These are phyloP conservation scores for Fusarium aywerte DNA, from an alignment of 2,329 filamentous ascomycete genomes.

Conservation along the genomic window DNA sequence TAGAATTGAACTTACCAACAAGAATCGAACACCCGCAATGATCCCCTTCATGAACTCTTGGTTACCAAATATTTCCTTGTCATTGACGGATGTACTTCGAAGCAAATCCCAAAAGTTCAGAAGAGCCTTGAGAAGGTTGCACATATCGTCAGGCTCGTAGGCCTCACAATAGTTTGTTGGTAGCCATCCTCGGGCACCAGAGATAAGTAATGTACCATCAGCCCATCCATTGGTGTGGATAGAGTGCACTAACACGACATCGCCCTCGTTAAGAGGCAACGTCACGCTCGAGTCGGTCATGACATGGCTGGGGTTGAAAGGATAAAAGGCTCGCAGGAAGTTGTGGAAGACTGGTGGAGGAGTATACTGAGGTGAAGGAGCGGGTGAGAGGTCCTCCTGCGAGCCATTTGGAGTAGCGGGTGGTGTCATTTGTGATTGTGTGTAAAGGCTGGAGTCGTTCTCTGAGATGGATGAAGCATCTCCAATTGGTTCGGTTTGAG, in stretches of 20 bases:
- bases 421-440: conserved; percentile 76
- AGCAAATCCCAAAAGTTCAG: conserved; percentile 94
- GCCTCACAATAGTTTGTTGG: conserved; percentile 98
- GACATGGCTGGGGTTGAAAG: conserved; percentile 83
- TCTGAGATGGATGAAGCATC: conserved; percentile 48
- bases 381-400: conserved; percentile 64
- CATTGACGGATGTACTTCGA: conserved; percentile 78
- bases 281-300: conserved; percentile 89
- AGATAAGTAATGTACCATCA: conserved; percentile 88
- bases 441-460: conserved; percentile 55
- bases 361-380: conserved; percentile 49
- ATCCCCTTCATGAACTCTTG: conserved; percentile 95
- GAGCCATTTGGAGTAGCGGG: conserved; percentile 78
- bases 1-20: conserved; percentile 73
- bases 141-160: conserved; percentile 90
- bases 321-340: conserved; percentile 93
- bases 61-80: conserved; percentile 82
- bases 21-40: conserved; percentile 89
- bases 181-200: conserved; percentile 91
- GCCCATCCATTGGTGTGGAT: conserved; percentile 99
- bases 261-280: conserved; percentile 86
- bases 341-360: conserved; percentile 83
- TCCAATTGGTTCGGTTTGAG: conserved; percentile 42
- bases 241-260: conserved; percentile 93
- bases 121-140: conserved; percentile 83